Evolutionary conservation across 2,329 filamentous ascomycete species (phyloP).

Genomic region (Myriosclerotinia duriaeana): DNA sequence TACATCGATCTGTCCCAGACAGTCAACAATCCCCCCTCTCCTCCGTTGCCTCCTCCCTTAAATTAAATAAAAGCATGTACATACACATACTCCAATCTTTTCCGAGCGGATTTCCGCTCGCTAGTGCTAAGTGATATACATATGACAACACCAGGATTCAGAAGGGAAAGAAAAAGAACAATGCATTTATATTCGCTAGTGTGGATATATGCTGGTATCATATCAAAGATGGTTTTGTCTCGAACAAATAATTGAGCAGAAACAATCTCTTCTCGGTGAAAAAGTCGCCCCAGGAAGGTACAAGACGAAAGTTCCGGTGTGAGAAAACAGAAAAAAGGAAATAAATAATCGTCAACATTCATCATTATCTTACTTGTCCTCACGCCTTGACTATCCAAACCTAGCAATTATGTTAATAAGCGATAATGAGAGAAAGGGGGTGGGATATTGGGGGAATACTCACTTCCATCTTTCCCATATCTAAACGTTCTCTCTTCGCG

Average conservation of each 20-base stretch:
- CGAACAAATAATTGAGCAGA: neutral
- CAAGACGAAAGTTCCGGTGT: neutral
- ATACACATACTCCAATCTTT: neutral
- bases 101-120: neutral
- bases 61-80: neutral
- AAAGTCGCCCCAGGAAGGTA: neutral
- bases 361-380: slow-evolving; percentile 18
- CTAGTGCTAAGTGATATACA: neutral
- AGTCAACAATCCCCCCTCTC: neutral
- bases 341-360: slow-evolving; percentile 20
- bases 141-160: neutral
- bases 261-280: neutral
- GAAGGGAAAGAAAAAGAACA: neutral
- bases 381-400: slow-evolving; percentile 33
- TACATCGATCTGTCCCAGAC: no score
- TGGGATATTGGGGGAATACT: slow-evolving; percentile 42
- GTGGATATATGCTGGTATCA: slow-evolving; percentile 16
- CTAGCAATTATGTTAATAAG: slow-evolving; percentile 31
- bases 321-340: neutral
- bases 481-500: slow-evolving; percentile 71
- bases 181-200: slow-evolving; percentile 17
- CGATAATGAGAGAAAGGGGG: neutral
- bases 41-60: neutral
- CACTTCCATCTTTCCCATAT: slow-evolving; percentile 95
- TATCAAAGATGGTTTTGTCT: slow-evolving; percentile 5